Evolutionary conservation across 306 rosid species (phyloP), one percentile per base, ranked within the genome.

Genomic region (Erythrophleum fordii): DNA sequence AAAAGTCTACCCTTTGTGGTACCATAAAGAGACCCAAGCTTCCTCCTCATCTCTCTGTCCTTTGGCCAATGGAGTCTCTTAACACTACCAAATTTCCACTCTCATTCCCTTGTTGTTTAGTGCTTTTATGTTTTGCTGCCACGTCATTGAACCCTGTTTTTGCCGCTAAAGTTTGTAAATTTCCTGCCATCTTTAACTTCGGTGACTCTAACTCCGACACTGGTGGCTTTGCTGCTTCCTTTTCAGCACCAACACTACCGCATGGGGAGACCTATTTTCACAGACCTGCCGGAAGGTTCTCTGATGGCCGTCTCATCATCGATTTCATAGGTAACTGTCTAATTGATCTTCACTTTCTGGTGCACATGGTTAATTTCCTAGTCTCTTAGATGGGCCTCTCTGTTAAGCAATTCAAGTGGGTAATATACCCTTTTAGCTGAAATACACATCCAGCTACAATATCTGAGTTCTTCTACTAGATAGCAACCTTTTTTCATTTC

Each of bases 221-320:
- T 20, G 71, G 71, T 37, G 71, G 71, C 28, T 66, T 37, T 10
- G 48, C 71, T 37, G 71, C 71, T 66, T 66, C 71, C 7, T 49
- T 66, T 37, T 0, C 2, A 9, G 48, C 48, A 37, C 71, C 46
- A 3, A 66, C 46, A 2, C 71, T 49, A 9, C 71, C 71, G 6
- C 37, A 66, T 37, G 71, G 71, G 11, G 71, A 66, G 26, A 66
- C 71, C 4, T 66, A 66, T 66, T 66, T 66, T 66, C 71, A 66
- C 48, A 66, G 8, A 37, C 48, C 71, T 6, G 71, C 28, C 3
- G 71, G 49, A 37, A 66, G 71, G 28, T 35, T 35, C 71, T 34
- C 71, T 11, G 91, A 88, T 66, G 89, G 87, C 23, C 79, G 86
- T 20, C 89, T 88, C 52, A 59, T 80, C 11, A 75, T 85, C 11